A percentile compares a stretch with the other conserved stretches of the same genome.
phyloP scores from a whole-genome alignment of 2,329 filamentous ascomycete species.

The Paraphaeosphaeria minitans region DNA sequence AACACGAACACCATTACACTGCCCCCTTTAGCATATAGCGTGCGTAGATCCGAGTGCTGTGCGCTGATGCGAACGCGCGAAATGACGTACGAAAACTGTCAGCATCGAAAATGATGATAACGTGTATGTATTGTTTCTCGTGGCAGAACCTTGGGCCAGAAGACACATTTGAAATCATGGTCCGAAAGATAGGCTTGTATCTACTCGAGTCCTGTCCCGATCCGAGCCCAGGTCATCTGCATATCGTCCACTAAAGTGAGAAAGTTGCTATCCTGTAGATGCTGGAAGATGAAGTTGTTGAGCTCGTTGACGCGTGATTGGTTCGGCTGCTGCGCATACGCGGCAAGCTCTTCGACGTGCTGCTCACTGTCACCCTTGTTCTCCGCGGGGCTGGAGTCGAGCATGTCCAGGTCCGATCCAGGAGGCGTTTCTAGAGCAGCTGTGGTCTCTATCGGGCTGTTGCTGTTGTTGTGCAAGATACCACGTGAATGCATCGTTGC shows the following conservation, averaged over 20 bases:
- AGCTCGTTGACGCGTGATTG: constrained; percentile 51
- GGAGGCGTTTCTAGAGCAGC: constrained; percentile 14
- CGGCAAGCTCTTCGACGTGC: constrained; percentile 21
- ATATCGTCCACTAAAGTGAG: constrained; percentile 58
- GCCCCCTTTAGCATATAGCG: not conserved
- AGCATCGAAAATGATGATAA: not conserved
- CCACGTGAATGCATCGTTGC: constrained; percentile 29
- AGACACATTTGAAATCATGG: not conserved
- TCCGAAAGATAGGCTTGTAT: not conserved
- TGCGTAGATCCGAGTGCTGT: not conserved
- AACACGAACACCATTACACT: not conserved
- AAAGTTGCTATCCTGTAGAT: constrained; percentile 57
- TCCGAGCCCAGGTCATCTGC: constrained; percentile 53
- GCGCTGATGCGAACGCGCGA: not conserved
- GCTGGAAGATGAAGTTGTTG: constrained; percentile 57
- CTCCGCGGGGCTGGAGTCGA: not conserved
- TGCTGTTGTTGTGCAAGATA: constrained; percentile 11
- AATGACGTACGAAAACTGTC: not conserved
- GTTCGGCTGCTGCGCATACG: constrained; percentile 47
- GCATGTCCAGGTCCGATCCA: constrained; percentile 7
- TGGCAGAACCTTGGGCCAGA: not conserved
- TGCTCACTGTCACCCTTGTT: not conserved
- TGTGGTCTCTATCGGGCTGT: constrained; percentile 14
- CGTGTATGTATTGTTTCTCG: not conserved
- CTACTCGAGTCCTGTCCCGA: constrained; percentile 23